Conservation (phyloP, 257 asterid genomes). For the Lycium barbarum region DNA sequence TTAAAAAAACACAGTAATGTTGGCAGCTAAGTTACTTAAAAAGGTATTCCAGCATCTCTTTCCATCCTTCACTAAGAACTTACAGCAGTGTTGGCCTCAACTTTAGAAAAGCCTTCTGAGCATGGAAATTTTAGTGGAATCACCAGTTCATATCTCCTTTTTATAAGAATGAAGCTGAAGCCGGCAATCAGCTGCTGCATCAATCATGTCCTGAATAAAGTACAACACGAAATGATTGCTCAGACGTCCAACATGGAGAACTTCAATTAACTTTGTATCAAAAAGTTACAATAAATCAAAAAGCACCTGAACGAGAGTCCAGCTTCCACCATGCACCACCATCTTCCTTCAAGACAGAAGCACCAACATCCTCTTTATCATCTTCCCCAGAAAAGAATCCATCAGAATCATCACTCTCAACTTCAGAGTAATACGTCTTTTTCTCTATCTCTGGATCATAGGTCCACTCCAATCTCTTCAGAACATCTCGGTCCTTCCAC, state of each 20-base stretch:
- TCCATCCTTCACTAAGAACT: neutral
- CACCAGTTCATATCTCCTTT: neutral
- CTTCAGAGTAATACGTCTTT: constrained; percentile 41
- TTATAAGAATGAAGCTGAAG: constrained; percentile 1
- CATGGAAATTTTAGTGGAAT: neutral
- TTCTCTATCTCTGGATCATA: constrained; percentile 67
- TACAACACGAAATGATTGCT: neutral
- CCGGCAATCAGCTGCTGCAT: neutral
- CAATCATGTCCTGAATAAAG: neutral
- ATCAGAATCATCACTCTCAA: constrained; percentile 56
- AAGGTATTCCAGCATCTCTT: neutral
- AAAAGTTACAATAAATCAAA: neutral
- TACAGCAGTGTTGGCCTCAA: neutral
- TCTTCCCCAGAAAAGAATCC: constrained; percentile 45
- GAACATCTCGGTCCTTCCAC: constrained; percentile 78
- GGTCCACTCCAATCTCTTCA: constrained; percentile 80
- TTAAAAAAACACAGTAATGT: neutral
- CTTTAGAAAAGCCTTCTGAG: neutral
- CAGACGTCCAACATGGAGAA: neutral
- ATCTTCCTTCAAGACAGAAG: constrained; percentile 40
- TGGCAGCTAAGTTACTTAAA: neutral
- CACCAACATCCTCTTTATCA: constrained; percentile 31
- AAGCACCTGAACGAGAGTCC: constrained; percentile 35
- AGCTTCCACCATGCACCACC: constrained; percentile 76
- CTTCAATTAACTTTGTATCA: neutral